Evolutionary conservation across 805 yeast species (phyloP).

Genomic region (Yarrowia sp.): DNA sequence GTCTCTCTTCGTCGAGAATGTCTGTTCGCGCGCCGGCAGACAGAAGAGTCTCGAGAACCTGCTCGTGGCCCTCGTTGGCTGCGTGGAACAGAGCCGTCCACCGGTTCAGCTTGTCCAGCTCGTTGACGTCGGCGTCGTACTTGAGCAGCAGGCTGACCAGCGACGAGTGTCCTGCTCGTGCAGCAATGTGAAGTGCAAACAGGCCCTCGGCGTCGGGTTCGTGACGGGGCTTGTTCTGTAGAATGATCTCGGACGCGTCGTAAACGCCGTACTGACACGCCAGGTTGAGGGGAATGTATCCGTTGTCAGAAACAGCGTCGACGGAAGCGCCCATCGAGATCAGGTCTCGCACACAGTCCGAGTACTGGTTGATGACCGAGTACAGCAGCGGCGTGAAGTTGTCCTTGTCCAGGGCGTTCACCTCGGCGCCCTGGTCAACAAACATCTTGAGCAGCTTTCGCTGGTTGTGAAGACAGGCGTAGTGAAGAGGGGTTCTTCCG

Average conservation of each 20-base stretch:
- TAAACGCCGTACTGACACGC: constrained; percentile 88
- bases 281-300: constrained; percentile 70
- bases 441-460: constrained; percentile 55
- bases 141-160: constrained; percentile 68
- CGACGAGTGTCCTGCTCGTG: constrained; percentile 78
- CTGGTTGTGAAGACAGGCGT: constrained; percentile 69
- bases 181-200: constrained; percentile 84
- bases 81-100: constrained; percentile 96
- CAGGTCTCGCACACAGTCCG: constrained; percentile 60
- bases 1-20: constrained; percentile 78
- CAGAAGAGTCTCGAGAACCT: constrained; percentile 73
- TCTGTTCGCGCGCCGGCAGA: constrained; percentile 73
- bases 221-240: constrained; percentile 54
- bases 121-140: constrained; percentile 71
- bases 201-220: constrained; percentile 81
- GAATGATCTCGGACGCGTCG: constrained; percentile 68
- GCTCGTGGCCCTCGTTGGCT: constrained; percentile 79
- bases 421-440: constrained; percentile 52
- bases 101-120: constrained; percentile 80
- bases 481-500: constrained; percentile 86
- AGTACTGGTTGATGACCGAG: constrained; percentile 74
- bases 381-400: constrained; percentile 77
- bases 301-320: constrained; percentile 52
- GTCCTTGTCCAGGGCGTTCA: constrained; percentile 53
- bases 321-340: constrained; percentile 56